phyloP scores from a whole-genome alignment of 208 protist genomes.

The Crithidia thermophila region DNA sequence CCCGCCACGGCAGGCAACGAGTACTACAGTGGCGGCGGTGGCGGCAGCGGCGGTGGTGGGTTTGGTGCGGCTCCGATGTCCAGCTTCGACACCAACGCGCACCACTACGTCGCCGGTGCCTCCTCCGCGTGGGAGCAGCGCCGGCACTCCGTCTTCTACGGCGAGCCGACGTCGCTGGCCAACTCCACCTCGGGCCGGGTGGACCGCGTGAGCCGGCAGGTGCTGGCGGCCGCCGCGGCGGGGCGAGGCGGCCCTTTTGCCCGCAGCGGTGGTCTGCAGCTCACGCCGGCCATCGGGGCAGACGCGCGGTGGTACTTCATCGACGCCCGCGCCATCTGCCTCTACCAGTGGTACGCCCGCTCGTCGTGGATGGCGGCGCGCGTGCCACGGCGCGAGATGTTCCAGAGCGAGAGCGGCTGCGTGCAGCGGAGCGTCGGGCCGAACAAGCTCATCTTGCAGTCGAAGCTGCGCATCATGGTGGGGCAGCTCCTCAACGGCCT shows the following conservation, averaged over 20 bases:
- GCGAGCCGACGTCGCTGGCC: slow-evolving; percentile 11
- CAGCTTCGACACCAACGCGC: background rate
- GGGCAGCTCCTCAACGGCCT: slow-evolving; percentile 43
- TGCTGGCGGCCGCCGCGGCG: slow-evolving; percentile 5
- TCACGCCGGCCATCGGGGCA: slow-evolving; percentile 36
- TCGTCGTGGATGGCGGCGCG: slow-evolving; percentile 27
- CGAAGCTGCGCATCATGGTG: slow-evolving; percentile 49
- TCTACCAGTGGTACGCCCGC: slow-evolving; percentile 42
- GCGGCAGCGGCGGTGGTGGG: background rate
- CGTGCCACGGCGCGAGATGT: slow-evolving; percentile 49
- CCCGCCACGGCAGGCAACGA: background rate
- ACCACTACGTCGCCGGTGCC: background rate
- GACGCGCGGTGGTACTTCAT: slow-evolving; percentile 64
- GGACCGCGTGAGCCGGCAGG: slow-evolving; percentile 15
- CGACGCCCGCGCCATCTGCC: slow-evolving; percentile 42
- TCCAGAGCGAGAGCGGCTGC: slow-evolving; percentile 29
- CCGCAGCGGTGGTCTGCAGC: slow-evolving; percentile 16
- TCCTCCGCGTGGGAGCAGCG: background rate
- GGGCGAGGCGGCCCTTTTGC: slow-evolving; percentile 14
- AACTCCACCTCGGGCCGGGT: background rate
- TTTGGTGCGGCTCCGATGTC: background rate
- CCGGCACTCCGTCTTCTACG: slow-evolving; percentile 19
- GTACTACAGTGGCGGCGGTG: slow-evolving; percentile 3
- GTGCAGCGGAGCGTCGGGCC: slow-evolving; percentile 33
- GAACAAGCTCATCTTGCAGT: slow-evolving; percentile 52